Evolutionary conservation across 2,329 filamentous ascomycete genomes (phyloP), one percentile per base, ranked within the genome.

Genomic region (Endoconidiophora laricicola): DNA sequence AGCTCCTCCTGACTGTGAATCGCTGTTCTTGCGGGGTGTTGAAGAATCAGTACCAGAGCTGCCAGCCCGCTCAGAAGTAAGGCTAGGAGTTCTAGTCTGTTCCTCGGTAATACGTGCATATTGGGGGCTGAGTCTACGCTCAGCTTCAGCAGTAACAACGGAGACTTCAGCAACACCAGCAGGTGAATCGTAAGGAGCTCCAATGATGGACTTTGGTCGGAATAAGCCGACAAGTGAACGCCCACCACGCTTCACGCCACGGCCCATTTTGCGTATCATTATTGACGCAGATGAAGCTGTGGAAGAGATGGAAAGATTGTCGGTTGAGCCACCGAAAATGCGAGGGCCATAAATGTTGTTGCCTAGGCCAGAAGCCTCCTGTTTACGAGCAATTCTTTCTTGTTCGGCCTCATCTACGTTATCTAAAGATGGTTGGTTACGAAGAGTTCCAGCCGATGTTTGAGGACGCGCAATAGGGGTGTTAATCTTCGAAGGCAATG

Each of bases 261-360:
- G 86, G 50, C 91, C 91, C 91, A 98, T 98, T 69, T 98, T 98
- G 48, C 91, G 80, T 57, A 98, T 83, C 86, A 93, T 93, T 58
- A 93, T 79, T 26, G 86, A 93, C 33, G 86, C 86, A 18, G 86
- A 93, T 5, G 86, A 93, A 18, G 86, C 86, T 7, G 86, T 93
- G 3, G 86, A 93, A 1, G 85, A 90, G 55, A 93, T 86, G 12
- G 86, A 93, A 42, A 98, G 67, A 57, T 96, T 96, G 65, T 98
- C 91, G 0, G 86, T 96, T 3, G 91, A 98, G 12, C 86, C 83
- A 14, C 81, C 77, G 61, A 96, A 95, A 55, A 90, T 76, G 56
- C 83, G 82, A 12, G 86, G 85, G 22, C 83, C 84, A 62, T 98
- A 98, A 57, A 98, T 98, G 61, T 81, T 91, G 61, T 83, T 87